Conservation (phyloP, 495 filamentous ascomycete genomes). For the Annulohypoxylon bovei region DNA sequence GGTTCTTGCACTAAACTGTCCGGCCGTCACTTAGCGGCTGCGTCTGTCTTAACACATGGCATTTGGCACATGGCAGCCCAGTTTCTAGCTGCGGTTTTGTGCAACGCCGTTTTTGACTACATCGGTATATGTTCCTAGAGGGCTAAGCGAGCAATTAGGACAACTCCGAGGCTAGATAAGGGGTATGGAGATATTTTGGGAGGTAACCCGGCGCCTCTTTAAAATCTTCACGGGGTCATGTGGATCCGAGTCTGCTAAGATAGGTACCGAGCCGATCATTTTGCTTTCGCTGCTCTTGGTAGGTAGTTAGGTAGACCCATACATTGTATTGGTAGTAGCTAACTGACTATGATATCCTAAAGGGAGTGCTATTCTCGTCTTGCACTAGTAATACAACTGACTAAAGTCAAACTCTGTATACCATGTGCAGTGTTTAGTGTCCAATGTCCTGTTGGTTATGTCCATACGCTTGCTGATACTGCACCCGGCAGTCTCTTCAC, state of each 20-base stretch:
- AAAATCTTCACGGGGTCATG: background rate
- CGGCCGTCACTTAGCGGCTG: conserved; percentile 9
- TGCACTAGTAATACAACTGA: conserved; percentile 22
- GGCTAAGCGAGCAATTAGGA: conserved; percentile 15
- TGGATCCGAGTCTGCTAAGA: conserved; percentile 5
- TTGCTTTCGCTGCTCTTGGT: background rate
- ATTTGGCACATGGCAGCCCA: background rate
- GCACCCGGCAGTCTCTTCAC: conserved; percentile 36
- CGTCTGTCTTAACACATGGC: conserved; percentile 3
- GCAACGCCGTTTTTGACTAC: background rate
- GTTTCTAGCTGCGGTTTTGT: conserved; percentile 4
- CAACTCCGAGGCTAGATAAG: background rate
- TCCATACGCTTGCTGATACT: conserved; percentile 28
- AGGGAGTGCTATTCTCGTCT: conserved; percentile 31
- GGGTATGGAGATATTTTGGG: background rate
- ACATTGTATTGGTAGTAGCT: background rate
- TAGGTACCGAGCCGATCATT: background rate
- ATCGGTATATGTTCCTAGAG: background rate
- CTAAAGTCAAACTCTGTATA: conserved; percentile 19
- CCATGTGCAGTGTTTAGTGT: conserved; percentile 2
- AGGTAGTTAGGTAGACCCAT: background rate
- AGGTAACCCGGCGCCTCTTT: background rate
- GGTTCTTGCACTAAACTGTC: conserved; percentile 12
- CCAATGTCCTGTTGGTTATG: conserved; percentile 25
- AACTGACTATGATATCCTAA: conserved; percentile 14